Base-by-base conservation (phyloP, 192 early-diverging fungal genomes). In the Dissophora globulifera region DNA sequence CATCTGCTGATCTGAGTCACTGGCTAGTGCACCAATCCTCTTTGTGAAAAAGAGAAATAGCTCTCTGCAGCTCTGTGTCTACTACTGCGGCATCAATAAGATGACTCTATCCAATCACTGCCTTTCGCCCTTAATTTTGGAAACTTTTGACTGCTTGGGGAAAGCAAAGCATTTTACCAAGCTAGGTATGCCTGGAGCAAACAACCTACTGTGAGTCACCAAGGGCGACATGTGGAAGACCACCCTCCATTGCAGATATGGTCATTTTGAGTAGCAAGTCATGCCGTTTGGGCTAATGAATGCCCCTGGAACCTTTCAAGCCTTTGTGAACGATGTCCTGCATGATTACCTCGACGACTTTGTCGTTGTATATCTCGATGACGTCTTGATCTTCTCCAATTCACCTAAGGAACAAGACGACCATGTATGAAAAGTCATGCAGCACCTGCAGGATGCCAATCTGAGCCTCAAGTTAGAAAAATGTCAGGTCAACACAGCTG, bases 11-110 rank as follows among this genome's bases (percentile, higher is more conserved):
- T 58, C 53, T 0, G 48, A 64, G 1, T 74, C 49, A 0, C 53
- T 48, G 5, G 61, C 56, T 43, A 40, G 61, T 0, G 62, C 55
- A 2, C 54, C 60, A 3, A 43, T 60, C 30, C 45, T 67, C 0
- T 69, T 70, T 54, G 58, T 70, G 0, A 29, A 52, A 3, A 70
- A 70, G 20, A 70, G 62, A 27, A 43, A 70, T 15, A 51, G 58
- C 2, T 53, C 58, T 0, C 61, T 72, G 15, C 50, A 49, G 2
- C 50, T 63, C 12, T 62, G 51, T 33, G 54, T 63, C 22, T 53
- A 72, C 42, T 90, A 87, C 50, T 52, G 85, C n/a, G 82, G 65
- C 0, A 40, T 91, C 15, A 90, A 91, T 58, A 71, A 53, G 35
- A 22, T 74, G 4, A 89, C 84, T 0, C 67, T 80, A 1, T 43